These are phyloP conservation scores for Lepiota subincarnata DNA, from an alignment of 768 basidiomycete genomes.

Conservation along the genomic window DNA sequence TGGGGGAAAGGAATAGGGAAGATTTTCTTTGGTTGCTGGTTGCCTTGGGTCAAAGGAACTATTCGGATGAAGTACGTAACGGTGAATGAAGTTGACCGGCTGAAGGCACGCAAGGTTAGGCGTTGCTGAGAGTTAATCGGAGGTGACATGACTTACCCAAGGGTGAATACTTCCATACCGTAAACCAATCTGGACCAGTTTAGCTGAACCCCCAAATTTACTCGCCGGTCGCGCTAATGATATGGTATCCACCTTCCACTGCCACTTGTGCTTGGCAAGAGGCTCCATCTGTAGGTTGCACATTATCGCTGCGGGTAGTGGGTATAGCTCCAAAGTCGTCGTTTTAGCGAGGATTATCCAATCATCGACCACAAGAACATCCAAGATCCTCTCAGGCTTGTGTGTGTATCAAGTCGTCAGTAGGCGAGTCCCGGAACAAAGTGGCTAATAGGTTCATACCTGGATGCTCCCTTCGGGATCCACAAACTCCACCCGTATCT, in stretches of 20 bases:
- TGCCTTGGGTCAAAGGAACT: conserved; percentile 24
- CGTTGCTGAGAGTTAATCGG: background rate
- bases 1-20: conserved; percentile 42
- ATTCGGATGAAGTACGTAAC: conserved; percentile 50
- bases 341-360: conserved; percentile 44
- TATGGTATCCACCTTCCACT: conserved; percentile 51
- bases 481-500: conserved; percentile 10
- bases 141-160: conserved; percentile 33
- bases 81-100: conserved; percentile 68
- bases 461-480: conserved; percentile 14
- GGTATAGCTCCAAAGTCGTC: conserved; percentile 40
- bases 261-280: conserved; percentile 43
- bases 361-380: conserved; percentile 37
- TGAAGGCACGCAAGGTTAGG: conserved; percentile 12
- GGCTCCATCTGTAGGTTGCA: conserved; percentile 31
- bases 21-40: conserved; percentile 28
- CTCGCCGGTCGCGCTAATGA: conserved; percentile 27
- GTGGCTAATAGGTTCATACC: conserved; percentile 19
- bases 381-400: conserved; percentile 36
- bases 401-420: background rate
- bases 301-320: conserved; percentile 23
- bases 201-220: background rate
- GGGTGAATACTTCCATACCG: conserved; percentile 59
- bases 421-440: background rate
- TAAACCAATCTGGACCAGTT: conserved; percentile 43